Percentiles rank a stretch among this genome's conserved stretches.
phyloP scores from a whole-genome alignment of 768 basidiomycete species.

The Hericium erinaceus region DNA sequence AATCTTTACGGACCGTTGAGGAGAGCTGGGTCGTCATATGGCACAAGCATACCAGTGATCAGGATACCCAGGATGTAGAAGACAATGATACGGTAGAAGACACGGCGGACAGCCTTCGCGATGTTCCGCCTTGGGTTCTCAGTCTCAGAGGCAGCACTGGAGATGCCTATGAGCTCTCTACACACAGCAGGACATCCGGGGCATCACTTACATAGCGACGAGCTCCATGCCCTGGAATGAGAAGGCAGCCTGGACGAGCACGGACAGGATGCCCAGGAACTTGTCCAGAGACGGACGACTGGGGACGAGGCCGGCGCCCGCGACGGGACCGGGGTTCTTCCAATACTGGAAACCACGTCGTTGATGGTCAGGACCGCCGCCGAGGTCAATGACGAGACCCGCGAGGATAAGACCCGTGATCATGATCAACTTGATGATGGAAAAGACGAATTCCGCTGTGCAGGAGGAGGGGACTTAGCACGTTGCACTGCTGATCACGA shows the following conservation, averaged over 20 bases:
- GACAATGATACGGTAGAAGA: constrained; percentile 72
- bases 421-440: constrained; percentile 51
- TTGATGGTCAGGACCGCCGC: constrained; percentile 62
- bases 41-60: constrained; percentile 73
- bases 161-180: background rate
- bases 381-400: constrained; percentile 67
- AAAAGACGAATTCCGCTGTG: constrained; percentile 54
- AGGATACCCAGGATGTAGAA: constrained; percentile 73
- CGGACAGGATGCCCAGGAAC: constrained; percentile 32
- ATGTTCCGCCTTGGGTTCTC: constrained; percentile 74
- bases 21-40: constrained; percentile 49
- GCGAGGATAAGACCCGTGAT: constrained; percentile 52
- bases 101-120: constrained; percentile 61
- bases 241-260: constrained; percentile 52
- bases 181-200: background rate
- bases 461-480: background rate
- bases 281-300: constrained; percentile 26
- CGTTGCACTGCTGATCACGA: too few species aligned
- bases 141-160: constrained; percentile 67
- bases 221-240: constrained; percentile 74
- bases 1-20: constrained; percentile 20
- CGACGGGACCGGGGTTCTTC: constrained; percentile 59
- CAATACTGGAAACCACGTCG: constrained; percentile 70
- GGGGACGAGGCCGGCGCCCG: constrained; percentile 23
- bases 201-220: constrained; percentile 46